These are phyloP conservation scores for Platanus orientalis DNA, from an alignment of 164 flowering plant genomes.

Conservation along the genomic window DNA sequence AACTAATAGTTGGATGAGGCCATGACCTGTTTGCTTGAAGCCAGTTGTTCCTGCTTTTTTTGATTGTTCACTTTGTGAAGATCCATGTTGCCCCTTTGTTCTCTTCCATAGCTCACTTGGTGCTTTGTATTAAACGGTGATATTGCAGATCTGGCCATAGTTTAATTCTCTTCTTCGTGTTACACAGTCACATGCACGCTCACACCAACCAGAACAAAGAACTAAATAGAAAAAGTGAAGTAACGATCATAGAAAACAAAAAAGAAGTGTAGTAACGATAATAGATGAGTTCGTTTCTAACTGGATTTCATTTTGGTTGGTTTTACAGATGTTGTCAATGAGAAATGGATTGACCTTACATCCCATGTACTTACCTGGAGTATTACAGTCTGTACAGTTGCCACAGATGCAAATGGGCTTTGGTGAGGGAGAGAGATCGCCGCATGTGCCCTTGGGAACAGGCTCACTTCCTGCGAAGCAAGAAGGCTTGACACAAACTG, in stretches of 20 bases:
- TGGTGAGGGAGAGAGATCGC: conserved; percentile 29
- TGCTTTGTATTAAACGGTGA: too few relatives aligned
- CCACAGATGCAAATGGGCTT: conserved; percentile 34
- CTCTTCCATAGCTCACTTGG: too few relatives aligned
- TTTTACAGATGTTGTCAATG: conserved; percentile 68
- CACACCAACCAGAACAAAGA: too few relatives aligned
- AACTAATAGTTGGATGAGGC: too few relatives aligned
- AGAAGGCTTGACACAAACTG: conserved; percentile 16
- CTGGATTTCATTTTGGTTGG: conserved; percentile 4
- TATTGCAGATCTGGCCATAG: too few relatives aligned
- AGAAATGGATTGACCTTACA: conserved; percentile 65
- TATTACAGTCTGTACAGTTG: conserved; percentile 39
- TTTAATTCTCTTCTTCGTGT: too few relatives aligned
- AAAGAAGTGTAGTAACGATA: background rate
- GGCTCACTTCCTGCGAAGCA: conserved; percentile 24
- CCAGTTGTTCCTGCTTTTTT: too few relatives aligned
- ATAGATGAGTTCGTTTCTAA: background rate
- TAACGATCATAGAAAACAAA: too few relatives aligned
- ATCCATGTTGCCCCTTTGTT: too few relatives aligned
- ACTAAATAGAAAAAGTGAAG: background rate
- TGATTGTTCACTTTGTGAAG: too few relatives aligned
- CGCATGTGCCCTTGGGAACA: conserved; percentile 21
- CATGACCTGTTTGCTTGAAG: too few relatives aligned
- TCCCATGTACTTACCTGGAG: conserved; percentile 60
- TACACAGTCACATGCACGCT: too few relatives aligned